These are phyloP conservation scores for Picochlorum sp. DNA, from an alignment of 139 green algal genomes.

Conservation along the genomic window DNA sequence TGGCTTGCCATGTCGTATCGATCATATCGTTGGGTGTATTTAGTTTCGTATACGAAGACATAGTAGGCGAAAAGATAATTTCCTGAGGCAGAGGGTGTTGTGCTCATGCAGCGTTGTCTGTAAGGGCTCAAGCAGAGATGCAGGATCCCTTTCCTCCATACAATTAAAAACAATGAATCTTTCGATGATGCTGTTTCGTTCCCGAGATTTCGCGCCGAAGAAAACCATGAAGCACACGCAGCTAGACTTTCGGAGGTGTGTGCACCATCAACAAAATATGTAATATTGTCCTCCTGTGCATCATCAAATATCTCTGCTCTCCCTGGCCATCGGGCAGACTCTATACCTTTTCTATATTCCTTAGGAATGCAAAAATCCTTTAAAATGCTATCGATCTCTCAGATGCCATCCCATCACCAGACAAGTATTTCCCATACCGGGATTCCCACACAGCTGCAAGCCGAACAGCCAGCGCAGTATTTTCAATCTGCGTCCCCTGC, in stretches of 20 bases:
- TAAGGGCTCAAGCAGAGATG: conserved; percentile 61
- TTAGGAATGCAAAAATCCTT: conserved; percentile 30
- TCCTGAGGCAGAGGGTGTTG: conserved; percentile 32
- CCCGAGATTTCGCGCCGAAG: conserved; percentile 6
- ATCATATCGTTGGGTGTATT: not conserved
- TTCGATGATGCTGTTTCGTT: conserved; percentile 15
- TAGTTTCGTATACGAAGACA: conserved; percentile 42
- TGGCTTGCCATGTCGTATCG: conserved; percentile 52
- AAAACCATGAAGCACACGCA: conserved; percentile 86
- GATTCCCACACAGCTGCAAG: conserved; percentile 63
- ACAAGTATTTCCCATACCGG: not conserved
- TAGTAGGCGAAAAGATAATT: conserved; percentile 62
- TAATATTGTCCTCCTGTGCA: conserved; percentile 33
- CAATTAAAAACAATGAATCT: conserved; percentile 91
- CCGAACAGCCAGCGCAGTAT: conserved; percentile 72
- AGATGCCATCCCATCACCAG: not conserved
- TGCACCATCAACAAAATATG: conserved; percentile 90
- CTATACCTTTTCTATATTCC: conserved; percentile 54
- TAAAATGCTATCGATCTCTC: conserved; percentile 12
- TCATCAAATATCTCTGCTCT: conserved; percentile 50
- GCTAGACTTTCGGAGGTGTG: conserved; percentile 92
- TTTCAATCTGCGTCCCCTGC: conserved; percentile 73
- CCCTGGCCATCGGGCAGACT: conserved; percentile 53
- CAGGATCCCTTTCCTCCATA: conserved; percentile 79
- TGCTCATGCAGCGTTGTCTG: conserved; percentile 21